phyloP scores from a whole-genome alignment of 495 filamentous ascomycete species.

The Aspergillus nidulans region DNA sequence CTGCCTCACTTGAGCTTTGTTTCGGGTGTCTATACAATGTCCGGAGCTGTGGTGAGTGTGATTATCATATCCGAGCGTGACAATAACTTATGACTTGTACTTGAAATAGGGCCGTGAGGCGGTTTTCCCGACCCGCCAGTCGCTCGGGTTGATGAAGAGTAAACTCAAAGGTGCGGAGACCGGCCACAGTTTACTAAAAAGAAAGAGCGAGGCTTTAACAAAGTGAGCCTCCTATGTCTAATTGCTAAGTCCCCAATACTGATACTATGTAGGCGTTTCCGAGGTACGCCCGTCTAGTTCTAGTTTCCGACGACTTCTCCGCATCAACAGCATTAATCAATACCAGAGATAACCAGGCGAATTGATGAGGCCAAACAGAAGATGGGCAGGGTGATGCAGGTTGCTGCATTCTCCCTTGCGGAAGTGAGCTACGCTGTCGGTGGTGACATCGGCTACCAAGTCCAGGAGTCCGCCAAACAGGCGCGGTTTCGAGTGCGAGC shows the following conservation, averaged over 20 bases:
- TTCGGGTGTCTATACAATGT: slow-evolving; percentile 38
- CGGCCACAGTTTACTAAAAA: slow-evolving; percentile 80
- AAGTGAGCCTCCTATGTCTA: slow-evolving; percentile 52
- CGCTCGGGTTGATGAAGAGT: slow-evolving; percentile 91
- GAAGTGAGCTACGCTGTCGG: slow-evolving; percentile 98
- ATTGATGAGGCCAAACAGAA: slow-evolving; percentile 99
- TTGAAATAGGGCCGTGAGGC: slow-evolving; percentile 57
- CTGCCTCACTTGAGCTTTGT: slow-evolving; percentile 14
- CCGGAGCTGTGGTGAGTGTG: slow-evolving; percentile 55
- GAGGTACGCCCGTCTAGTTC: slow-evolving; percentile 51
- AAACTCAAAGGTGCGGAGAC: slow-evolving; percentile 97
- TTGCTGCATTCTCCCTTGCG: slow-evolving; percentile 94
- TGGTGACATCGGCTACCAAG: slow-evolving; percentile 92
- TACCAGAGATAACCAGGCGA: slow-evolving; percentile 84
- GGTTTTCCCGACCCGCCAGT: slow-evolving; percentile 98
- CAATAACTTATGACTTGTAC: slow-evolving; percentile 7
- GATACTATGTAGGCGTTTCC: slow-evolving; percentile 63
- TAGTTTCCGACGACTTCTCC: slow-evolving; percentile 17
- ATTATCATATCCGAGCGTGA: no score
- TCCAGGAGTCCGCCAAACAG: slow-evolving; percentile 90
- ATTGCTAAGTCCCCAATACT: slow-evolving; percentile 6
- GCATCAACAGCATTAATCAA: slow-evolving; percentile 25
- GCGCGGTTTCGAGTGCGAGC: slow-evolving; percentile 89
- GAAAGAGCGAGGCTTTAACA: slow-evolving; percentile 90
- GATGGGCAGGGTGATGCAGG: slow-evolving; percentile 99